Conservation (phyloP, 306 rosid species). For the Delonix regia region DNA sequence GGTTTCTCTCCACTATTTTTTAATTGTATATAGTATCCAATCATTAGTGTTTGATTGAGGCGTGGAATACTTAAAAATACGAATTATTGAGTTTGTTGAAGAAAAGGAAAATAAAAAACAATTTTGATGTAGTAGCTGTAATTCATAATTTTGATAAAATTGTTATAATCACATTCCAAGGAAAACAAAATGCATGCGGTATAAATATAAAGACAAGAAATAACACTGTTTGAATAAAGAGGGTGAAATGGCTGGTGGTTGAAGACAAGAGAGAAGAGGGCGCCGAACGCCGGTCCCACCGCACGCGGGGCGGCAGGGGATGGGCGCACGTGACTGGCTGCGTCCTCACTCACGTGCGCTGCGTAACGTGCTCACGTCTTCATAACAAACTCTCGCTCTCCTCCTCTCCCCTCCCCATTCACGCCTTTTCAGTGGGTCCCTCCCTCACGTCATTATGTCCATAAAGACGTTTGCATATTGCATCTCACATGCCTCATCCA, state of each 20-base stretch:
- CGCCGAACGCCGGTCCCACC: slow-evolving; percentile 54
- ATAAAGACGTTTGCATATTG: neutral
- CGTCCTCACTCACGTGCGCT: slow-evolving; percentile 58
- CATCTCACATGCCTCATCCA: neutral
- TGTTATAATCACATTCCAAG: too few relatives aligned
- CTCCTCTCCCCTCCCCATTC: neutral
- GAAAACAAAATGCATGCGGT: too few relatives aligned
- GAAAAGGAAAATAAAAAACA: neutral
- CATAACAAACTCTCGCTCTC: slow-evolving; percentile 2
- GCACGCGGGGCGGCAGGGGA: slow-evolving; percentile 68
- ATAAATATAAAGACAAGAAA: too few relatives aligned
- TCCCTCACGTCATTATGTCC: neutral
- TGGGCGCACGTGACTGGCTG: slow-evolving; percentile 54
- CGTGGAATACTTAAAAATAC: too few relatives aligned
- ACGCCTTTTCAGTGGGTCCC: neutral
- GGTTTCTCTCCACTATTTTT: neutral
- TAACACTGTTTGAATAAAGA: too few relatives aligned
- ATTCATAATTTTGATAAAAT: too few relatives aligned
- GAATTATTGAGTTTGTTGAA: too few relatives aligned
- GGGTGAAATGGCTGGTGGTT: too few relatives aligned
- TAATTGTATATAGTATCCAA: neutral
- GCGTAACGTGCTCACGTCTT: slow-evolving; percentile 28
- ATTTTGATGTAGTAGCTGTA: too few relatives aligned
- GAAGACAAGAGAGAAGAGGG: neutral
- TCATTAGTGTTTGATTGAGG: neutral